Percentiles rank a stretch among this genome's conserved stretches.
These are phyloP conservation scores for Irpex sp. DNA, from an alignment of 1,284 basidiomycete species.

Conservation along the genomic window DNA sequence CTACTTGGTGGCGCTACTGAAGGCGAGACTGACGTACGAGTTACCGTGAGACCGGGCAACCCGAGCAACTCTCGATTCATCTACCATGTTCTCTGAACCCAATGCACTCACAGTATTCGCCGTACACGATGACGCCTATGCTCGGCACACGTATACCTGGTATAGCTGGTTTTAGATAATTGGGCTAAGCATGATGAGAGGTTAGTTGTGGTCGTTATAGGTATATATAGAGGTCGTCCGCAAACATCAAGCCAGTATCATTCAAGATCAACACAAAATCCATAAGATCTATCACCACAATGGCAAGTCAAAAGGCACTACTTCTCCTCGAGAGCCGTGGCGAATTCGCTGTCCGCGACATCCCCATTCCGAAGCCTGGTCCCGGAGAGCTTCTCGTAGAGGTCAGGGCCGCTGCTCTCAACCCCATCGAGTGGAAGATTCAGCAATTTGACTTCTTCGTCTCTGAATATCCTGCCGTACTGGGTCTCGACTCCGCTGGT, in stretches of 20 bases:
- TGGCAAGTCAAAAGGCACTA: conserved; percentile 23
- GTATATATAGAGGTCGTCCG: too few species aligned
- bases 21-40: neutral
- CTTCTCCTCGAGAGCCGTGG: conserved; percentile 18
- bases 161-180: too few species aligned
- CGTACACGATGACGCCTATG: too few species aligned
- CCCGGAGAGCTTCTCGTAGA: conserved; percentile 40
- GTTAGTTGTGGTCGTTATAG: too few species aligned
- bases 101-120: too few species aligned
- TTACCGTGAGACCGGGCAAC: neutral
- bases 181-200: too few species aligned
- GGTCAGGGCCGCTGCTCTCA: conserved; percentile 34
- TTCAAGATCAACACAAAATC: too few species aligned
- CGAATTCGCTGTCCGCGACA: conserved; percentile 20
- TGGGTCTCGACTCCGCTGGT: conserved; percentile 46
- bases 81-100: too few species aligned
- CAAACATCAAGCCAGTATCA: too few species aligned
- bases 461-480: conserved; percentile 34
- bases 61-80: too few species aligned
- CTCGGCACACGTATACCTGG: too few species aligned
- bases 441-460: conserved; percentile 26
- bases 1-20: neutral
- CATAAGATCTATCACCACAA: neutral
- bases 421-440: conserved; percentile 38
- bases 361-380: conserved; percentile 19